A percentile compares a stretch with the other conserved stretches of the same genome.
Evolutionary conservation across 805 yeast genomes (phyloP).

Genomic region (Kazachstania martiniae): DNA sequence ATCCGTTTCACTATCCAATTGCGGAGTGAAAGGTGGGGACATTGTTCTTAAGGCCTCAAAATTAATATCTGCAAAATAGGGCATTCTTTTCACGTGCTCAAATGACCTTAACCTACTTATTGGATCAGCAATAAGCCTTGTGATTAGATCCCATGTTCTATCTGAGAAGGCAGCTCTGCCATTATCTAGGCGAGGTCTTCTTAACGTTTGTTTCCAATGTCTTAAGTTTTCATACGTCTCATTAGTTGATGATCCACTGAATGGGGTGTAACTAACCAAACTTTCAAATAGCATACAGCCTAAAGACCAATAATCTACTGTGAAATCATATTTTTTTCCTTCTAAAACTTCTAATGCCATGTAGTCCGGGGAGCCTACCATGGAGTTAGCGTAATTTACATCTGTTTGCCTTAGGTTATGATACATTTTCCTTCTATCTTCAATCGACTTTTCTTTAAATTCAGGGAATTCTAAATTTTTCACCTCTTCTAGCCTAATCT

Average conservation of each 20-base stretch:
- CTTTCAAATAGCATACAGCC: conserved; percentile 97
- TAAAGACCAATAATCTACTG: conserved; percentile 97
- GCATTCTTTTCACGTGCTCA: conserved; percentile 67
- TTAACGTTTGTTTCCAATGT: conserved; percentile 80
- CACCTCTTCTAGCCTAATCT: conserved; percentile 53
- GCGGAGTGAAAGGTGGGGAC: conserved; percentile 94
- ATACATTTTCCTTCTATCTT: conserved; percentile 81
- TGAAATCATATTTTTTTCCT: conserved; percentile 87
- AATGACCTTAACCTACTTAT: conserved; percentile 63
- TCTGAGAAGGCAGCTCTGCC: conserved; percentile 90
- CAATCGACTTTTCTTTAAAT: conserved; percentile 59
- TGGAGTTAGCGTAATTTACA: conserved; percentile 81
- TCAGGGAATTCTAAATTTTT: conserved; percentile 62
- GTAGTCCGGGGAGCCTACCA: conserved; percentile 97
- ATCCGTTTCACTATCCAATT: conserved; percentile 91
- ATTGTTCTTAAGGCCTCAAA: conserved; percentile 60
- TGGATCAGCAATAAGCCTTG: conserved; percentile 71
- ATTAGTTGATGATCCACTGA: conserved; percentile 85
- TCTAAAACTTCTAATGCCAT: conserved; percentile 97
- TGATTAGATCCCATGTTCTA: conserved; percentile 87
- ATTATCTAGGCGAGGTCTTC: conserved; percentile 85
- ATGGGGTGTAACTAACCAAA: conserved; percentile 94
- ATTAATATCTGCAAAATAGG: conserved; percentile 76
- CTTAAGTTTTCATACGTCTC: conserved; percentile 91
- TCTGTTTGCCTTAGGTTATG: conserved; percentile 65